A percentile compares a stretch with the other conserved stretches of the same genome.
phyloP scores from a whole-genome alignment of 371 early-diverging fungal genomes.

The Mucor mucedo region DNA sequence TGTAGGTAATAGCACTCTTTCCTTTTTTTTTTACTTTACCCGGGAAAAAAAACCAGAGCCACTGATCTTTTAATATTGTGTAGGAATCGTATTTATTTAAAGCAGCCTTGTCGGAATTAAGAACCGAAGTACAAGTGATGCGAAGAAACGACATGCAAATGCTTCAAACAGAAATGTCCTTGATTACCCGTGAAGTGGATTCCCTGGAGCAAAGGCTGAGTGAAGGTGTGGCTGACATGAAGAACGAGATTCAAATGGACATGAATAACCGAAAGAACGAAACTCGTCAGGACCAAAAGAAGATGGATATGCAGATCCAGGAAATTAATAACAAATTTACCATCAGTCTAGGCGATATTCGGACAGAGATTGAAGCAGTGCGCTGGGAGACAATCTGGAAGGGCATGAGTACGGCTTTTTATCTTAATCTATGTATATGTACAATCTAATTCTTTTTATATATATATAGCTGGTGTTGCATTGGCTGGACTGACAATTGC shows the following conservation, averaged over 20 bases:
- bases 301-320: constrained; percentile 82
- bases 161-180: constrained; percentile 74
- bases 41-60: no score
- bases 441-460: neutral
- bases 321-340: constrained; percentile 87
- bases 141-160: constrained; percentile 85
- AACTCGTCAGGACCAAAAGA: constrained; percentile 76
- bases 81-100: constrained; percentile 74
- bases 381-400: constrained; percentile 81
- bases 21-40: neutral
- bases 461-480: constrained; percentile 40
- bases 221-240: constrained; percentile 79
- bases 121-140: constrained; percentile 86
- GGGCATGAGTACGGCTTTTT: constrained; percentile 54
- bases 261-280: constrained; percentile 91
- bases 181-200: constrained; percentile 83
- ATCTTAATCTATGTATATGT: no score
- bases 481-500: constrained; percentile 46
- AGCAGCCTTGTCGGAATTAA: constrained; percentile 81
- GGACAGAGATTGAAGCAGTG: constrained; percentile 88
- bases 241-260: constrained; percentile 88
- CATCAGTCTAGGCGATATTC: constrained; percentile 79
- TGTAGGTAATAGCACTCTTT: constrained; percentile 21
- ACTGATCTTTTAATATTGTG: neutral
- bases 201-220: constrained; percentile 71